Evolutionary conservation across 2,329 filamentous ascomycete genomes (phyloP), one percentile per base, ranked within the genome.

Genomic region (Ciborinia camelliae): DNA sequence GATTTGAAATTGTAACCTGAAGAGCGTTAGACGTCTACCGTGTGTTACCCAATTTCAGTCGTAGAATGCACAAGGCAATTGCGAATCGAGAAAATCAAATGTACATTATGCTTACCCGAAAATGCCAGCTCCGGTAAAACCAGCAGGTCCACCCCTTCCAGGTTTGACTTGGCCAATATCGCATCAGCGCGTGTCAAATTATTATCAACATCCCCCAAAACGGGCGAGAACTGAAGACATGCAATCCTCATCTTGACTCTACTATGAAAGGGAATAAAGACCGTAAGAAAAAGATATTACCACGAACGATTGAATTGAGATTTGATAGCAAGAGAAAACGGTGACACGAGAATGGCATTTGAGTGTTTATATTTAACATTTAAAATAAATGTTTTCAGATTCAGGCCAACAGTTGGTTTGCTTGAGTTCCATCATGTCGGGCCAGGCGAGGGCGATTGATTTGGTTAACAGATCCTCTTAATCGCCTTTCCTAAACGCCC

Each of bases 61-160:
- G n/a, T n/a, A n/a, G n/a, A n/a, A n/a, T 37, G 47, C 4, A 15
- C 30, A 39, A 26, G 48, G 12, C 9, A 20, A n/a, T 32, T 32
- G 15, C 18, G 18, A 20, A 4, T n/a, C 6, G 20, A 7, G 20
- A 45, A 45, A 2, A 28, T 30, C 26, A 28, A 30, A 30, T n/a
- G 26, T 18, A 52, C 15, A n/a, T 4, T 35, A 23, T 52, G 66
- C 71, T 70, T 76, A 90, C 88, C 88, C 64, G 85, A 82, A 73
- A 94, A 92, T 1, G 90, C 89, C 75, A 94, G 78, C 73, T 94
- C 91, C 0, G 90, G 90, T 0, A 94, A 77, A 0, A 94, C 85
- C 0, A 95, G 79, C 35, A 93, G 80, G 72, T 91, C 89, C 1
- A 93, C 70, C n/a, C 82, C 78, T 1, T 82, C 76, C 0, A 81